A percentile compares a stretch with the other conserved stretches of the same genome.
Evolutionary conservation across 768 basidiomycete genomes (phyloP).

Genomic region (Paxillus involutus): DNA sequence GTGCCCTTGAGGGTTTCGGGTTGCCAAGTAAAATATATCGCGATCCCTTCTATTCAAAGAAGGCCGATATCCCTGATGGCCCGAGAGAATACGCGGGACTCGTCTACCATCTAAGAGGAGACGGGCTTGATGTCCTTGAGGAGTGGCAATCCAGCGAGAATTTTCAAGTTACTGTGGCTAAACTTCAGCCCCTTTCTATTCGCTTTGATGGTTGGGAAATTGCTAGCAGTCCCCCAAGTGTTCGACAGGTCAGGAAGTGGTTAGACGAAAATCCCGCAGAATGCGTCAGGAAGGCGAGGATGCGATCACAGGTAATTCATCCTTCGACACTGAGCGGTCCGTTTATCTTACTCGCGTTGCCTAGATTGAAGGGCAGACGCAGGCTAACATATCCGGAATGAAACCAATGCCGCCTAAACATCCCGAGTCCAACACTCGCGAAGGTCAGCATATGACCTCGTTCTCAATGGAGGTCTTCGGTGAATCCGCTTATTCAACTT

Average conservation of each 20-base stretch:
- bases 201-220: conserved; percentile 78
- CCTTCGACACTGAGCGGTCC: neutral
- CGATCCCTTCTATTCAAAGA: conserved; percentile 78
- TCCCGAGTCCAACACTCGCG: conserved; percentile 44
- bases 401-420: conserved; percentile 53
- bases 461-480: conserved; percentile 87
- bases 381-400: conserved; percentile 66
- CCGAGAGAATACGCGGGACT: conserved; percentile 80
- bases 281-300: conserved; percentile 17
- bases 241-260: conserved; percentile 55
- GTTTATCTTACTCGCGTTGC: neutral
- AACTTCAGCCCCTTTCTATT: conserved; percentile 11
- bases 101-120: conserved; percentile 65
- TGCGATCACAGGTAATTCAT: conserved; percentile 51
- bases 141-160: conserved; percentile 48
- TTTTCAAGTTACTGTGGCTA: conserved; percentile 1
- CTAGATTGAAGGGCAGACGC: conserved; percentile 76
- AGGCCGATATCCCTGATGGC: conserved; percentile 64
- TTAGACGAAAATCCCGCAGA: conserved; percentile 33
- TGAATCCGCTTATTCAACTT: conserved; percentile 34
- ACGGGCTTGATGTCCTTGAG: conserved; percentile 54
- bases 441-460: conserved; percentile 73
- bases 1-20: conserved; percentile 43
- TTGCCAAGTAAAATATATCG: conserved; percentile 66
- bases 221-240: conserved; percentile 64